Evolutionary conservation across 768 basidiomycete genomes (phyloP).

Genomic region (Tubosaeta sp.): DNA sequence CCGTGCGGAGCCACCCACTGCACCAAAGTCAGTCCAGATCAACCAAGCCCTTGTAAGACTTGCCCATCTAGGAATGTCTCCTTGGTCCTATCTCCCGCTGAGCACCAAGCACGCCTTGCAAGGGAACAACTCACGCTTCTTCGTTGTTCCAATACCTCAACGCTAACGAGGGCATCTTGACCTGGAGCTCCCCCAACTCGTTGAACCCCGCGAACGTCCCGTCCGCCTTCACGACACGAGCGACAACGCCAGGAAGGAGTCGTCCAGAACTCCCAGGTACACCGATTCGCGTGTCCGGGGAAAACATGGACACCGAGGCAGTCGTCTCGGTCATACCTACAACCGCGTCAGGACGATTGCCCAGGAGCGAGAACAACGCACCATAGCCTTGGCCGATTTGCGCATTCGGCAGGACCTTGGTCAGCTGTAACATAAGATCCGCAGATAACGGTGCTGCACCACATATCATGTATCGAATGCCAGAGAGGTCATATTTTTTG

Average conservation of each 20-base stretch:
- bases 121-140: conserved; percentile 46
- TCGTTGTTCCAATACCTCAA: conserved; percentile 50
- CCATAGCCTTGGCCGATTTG: conserved; percentile 66
- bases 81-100: conserved; percentile 42
- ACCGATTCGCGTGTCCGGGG: conserved; percentile 45
- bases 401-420: conserved; percentile 52
- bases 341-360: background rate
- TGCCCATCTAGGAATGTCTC: conserved; percentile 69
- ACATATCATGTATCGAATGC: conserved; percentile 49
- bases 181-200: conserved; percentile 58
- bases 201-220: conserved; percentile 51
- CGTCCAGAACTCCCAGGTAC: conserved; percentile 47
- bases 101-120: background rate
- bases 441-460: conserved; percentile 64
- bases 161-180: conserved; percentile 40
- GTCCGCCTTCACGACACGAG: conserved; percentile 53
- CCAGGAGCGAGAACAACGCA: conserved; percentile 9
- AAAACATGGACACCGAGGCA: conserved; percentile 48
- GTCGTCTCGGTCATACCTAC: conserved; percentile 66
- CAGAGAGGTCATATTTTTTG: conserved; percentile 46
- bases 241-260: conserved; percentile 51
- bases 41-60: conserved; percentile 7
- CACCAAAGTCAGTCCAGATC: background rate
- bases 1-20: conserved; percentile 62
- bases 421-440: conserved; percentile 45